These are phyloP conservation scores for Musa acuminata DNA, from an alignment of 176 grass and related monocot genomes.

Conservation along the genomic window DNA sequence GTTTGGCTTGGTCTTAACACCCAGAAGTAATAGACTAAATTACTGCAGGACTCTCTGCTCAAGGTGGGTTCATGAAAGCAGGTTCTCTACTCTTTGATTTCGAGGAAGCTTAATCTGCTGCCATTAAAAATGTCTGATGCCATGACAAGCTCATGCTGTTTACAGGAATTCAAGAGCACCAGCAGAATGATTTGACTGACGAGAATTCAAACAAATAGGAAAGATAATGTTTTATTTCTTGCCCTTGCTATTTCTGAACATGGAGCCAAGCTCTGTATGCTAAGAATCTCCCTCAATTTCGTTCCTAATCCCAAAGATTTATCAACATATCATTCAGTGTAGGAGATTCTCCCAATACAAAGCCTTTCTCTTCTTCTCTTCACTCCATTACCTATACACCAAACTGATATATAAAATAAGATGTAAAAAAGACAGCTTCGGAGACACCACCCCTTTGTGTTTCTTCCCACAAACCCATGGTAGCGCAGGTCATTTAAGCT, in stretches of 20 bases:
- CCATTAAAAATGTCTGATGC: no score
- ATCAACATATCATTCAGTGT: not conserved
- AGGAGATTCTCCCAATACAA: constrained; percentile 19
- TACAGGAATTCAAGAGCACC: no score
- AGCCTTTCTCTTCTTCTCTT: not conserved
- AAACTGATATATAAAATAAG: not conserved
- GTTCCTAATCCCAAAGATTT: not conserved
- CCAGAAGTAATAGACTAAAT: no score
- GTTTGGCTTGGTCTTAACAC: no score
- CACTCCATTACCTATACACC: not conserved
- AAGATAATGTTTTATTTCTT: not conserved
- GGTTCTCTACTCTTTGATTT: no score
- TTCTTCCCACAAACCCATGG: not conserved
- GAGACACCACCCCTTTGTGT: not conserved
- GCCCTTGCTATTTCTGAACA: not conserved
- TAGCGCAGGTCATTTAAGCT: not conserved
- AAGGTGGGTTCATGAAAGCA: no score
- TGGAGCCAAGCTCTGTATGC: constrained; percentile 12
- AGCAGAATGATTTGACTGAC: no score
- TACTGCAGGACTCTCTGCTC: no score
- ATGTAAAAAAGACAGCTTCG: not conserved
- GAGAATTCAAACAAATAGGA: not conserved
- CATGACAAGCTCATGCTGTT: no score
- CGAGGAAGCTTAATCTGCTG: no score
- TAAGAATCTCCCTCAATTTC: constrained; percentile 11